Evolutionary conservation across 768 basidiomycete species (phyloP), one percentile per base, ranked within the genome.

Genomic region (Xerocomus potaroensis): DNA sequence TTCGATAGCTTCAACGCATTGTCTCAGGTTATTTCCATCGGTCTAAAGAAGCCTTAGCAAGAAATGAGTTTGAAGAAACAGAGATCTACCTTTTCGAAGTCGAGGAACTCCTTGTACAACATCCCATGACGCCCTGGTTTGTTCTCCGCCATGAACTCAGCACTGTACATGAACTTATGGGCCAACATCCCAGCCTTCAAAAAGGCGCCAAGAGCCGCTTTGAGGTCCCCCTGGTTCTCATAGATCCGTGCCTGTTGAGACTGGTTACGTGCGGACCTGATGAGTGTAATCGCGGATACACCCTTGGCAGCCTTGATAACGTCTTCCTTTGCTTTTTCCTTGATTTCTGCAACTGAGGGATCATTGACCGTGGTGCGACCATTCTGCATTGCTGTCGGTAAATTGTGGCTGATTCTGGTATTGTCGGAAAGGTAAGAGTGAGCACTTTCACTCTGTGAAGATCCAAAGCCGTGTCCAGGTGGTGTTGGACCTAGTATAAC

Each of bases 241-340:
- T 64, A 56, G 8, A 72, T 69, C 49, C 72, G 78, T 6, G 80
- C 88, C 8, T 58, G 58, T 22, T 70, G 63, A 37, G 78, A 72
- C 64, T 85, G 84, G 12, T 65, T 68, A 40, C 79, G 75, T 19
- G 88, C 87, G 18, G 73, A 66, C 60, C 70, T 76, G 64, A 91
- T 79, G 55, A 90, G 75, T 8, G 76, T 68, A 23, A 78, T 59
- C 7, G 83, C 70, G 8, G 84, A 79, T 34, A 75, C 75, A n/a
- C 81, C 81, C 53, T 73, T 75, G 38, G 77, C 76, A 42, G 73
- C 72, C 44, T 72, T 76, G 30, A 69, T 67, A 11, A 80, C 80
- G 48, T 68, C 64, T 41, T 67, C 69, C 55, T 68, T 78, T 6
- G 72, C 76, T 49, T 56, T 66, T 41, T 72, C 69, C 58, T 76